A percentile compares a stretch with the other conserved stretches of the same genome.
Conservation (phyloP, 345 rosid genomes). For the Acer saccharum region DNA sequence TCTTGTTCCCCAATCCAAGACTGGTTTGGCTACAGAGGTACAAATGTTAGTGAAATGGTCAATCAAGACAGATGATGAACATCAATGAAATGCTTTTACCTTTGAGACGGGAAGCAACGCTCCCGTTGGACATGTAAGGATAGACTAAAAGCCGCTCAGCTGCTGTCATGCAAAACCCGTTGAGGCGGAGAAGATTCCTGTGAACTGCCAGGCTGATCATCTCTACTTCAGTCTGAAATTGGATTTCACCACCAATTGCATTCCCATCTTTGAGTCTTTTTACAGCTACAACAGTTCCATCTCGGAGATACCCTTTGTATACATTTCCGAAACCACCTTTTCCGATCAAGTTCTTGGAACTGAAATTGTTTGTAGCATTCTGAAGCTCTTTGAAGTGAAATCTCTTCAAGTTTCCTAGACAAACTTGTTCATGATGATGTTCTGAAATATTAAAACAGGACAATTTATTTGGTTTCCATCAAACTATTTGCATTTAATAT, state of each 20-base stretch:
- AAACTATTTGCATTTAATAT: neutral
- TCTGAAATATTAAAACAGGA: conserved; percentile 43
- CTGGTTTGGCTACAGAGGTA: conserved; percentile 62
- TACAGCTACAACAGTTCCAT: conserved; percentile 77
- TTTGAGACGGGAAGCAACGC: conserved; percentile 89
- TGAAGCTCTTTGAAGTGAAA: conserved; percentile 90
- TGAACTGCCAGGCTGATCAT: conserved; percentile 98
- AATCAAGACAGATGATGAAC: too few relatives aligned
- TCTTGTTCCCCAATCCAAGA: conserved; percentile 87
- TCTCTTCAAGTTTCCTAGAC: conserved; percentile 82
- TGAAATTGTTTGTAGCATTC: conserved; percentile 81
- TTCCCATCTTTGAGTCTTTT: conserved; percentile 79
- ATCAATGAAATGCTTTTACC: conserved; percentile 37
- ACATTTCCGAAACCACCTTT: conserved; percentile 96
- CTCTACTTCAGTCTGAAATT: conserved; percentile 91
- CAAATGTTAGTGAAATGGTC: neutral
- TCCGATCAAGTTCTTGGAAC: conserved; percentile 83
- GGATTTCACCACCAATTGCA: conserved; percentile 71
- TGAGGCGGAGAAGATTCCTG: conserved; percentile 77
- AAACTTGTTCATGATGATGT: conserved; percentile 60
- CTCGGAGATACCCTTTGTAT: conserved; percentile 80
- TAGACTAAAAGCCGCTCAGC: conserved; percentile 80
- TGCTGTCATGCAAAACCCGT: conserved; percentile 78
- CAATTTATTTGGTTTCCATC: conserved; percentile 4
- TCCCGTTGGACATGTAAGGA: conserved; percentile 98